Conservation (phyloP, 208 protist genomes). For the Crithidia sp. region DNA sequence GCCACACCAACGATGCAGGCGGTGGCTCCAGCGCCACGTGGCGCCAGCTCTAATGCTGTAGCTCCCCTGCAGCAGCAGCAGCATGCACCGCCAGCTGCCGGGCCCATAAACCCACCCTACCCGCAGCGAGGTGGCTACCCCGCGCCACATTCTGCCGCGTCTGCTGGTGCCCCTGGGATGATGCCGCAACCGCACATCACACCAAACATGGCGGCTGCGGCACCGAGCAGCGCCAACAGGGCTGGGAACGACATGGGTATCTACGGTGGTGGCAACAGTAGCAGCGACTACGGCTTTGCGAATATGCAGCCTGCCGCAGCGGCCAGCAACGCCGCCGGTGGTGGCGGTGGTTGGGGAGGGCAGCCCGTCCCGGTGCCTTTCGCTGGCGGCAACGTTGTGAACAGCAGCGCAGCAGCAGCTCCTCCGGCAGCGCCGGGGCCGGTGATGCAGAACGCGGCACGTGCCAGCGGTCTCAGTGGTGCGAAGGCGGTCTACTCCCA, state of each 20-base stretch:
- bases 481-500: no score
- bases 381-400: background rate
- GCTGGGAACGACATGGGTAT: background rate
- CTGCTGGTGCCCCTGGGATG: no score
- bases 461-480: background rate
- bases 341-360: no score
- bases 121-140: no score
- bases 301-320: background rate
- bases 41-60: no score
- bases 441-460: background rate
- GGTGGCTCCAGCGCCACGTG: background rate
- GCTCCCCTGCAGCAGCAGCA: no score
- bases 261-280: background rate
- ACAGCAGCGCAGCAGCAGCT: constrained; percentile 1
- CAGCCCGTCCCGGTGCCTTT: no score
- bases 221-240: background rate
- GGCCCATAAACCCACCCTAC: no score
- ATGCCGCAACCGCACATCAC: no score
- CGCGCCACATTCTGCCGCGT: no score
- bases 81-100: no score
- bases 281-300: background rate
- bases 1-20: constrained; percentile 5
- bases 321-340: background rate
- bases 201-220: no score
- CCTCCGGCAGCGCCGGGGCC: background rate